These are phyloP conservation scores for Epichloe typhina DNA, from an alignment of 2,329 filamentous ascomycete genomes.

Conservation along the genomic window DNA sequence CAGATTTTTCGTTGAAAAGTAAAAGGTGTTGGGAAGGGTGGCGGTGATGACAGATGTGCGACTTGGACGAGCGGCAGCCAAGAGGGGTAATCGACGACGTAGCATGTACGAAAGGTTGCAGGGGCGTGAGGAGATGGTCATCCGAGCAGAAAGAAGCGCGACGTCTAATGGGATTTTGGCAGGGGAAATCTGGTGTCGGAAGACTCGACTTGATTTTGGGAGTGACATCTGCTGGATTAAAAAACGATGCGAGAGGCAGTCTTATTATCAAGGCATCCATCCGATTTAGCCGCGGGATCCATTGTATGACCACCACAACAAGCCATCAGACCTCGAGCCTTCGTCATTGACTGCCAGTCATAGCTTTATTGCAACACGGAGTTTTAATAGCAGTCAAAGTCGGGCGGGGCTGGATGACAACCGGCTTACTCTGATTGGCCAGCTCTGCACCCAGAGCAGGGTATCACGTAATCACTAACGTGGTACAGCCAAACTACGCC, in stretches of 20 bases:
- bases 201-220: too few relatives aligned
- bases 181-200: too few relatives aligned
- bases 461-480: too few relatives aligned
- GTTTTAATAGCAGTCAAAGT: too few relatives aligned
- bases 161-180: background rate
- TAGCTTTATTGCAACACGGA: too few relatives aligned
- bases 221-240: too few relatives aligned
- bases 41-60: background rate
- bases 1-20: slow-evolving; percentile 15
- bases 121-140: background rate
- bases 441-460: background rate
- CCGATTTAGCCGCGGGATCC: too few relatives aligned
- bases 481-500: too few relatives aligned
- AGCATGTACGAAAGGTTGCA: slow-evolving; percentile 4
- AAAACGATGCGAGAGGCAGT: background rate
- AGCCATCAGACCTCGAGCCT: background rate
- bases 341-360: background rate
- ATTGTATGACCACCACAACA: too few relatives aligned
- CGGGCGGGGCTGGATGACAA: background rate
- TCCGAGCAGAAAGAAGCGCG: background rate
- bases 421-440: background rate
- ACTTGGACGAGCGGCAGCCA: background rate
- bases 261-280: background rate
- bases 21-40: background rate
- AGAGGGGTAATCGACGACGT: background rate